These are phyloP conservation scores for Lodderomyces beijingensis DNA, from an alignment of 1,139 yeast genomes.

Conservation along the genomic window DNA sequence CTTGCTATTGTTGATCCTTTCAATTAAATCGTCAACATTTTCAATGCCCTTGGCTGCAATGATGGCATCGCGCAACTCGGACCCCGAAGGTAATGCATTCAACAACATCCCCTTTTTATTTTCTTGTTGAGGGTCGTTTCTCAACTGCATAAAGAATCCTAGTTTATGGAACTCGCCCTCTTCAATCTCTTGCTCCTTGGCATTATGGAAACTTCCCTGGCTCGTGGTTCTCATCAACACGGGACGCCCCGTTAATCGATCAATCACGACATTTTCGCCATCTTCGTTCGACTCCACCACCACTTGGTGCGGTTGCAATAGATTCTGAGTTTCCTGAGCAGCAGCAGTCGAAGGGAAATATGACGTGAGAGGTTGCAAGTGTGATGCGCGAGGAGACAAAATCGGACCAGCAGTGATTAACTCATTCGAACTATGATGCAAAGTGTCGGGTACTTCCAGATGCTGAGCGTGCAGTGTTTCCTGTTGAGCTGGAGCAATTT, in stretches of 20 bases:
- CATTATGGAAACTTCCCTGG: constrained; percentile 61
- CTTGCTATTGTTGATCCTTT: constrained; percentile 53
- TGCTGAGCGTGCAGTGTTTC: background rate
- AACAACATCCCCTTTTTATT: constrained; percentile 26
- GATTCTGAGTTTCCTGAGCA: constrained; percentile 16
- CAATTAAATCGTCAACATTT: constrained; percentile 66
- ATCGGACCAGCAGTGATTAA: constrained; percentile 53
- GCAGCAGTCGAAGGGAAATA: constrained; percentile 6
- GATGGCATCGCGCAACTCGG: constrained; percentile 71
- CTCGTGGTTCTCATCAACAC: constrained; percentile 61
- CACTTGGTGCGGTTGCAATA: constrained; percentile 62
- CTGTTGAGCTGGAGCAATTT: constrained; percentile 1
- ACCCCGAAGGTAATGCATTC: constrained; percentile 62
- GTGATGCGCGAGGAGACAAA: constrained; percentile 36
- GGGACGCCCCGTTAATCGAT: constrained; percentile 67
- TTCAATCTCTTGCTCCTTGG: constrained; percentile 77
- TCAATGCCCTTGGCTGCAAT: constrained; percentile 75
- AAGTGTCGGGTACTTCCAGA: constrained; percentile 9
- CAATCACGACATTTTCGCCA: constrained; percentile 55
- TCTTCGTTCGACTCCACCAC: constrained; percentile 56
- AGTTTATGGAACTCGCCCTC: constrained; percentile 89
- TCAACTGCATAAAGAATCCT: constrained; percentile 71
- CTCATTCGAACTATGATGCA: constrained; percentile 50
- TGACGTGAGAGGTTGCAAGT: constrained; percentile 9
- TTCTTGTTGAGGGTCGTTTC: constrained; percentile 15